Percentiles rank a stretch among this genome's conserved stretches.
These are phyloP conservation scores for Circinella umbellata DNA, from an alignment of 371 early-diverging fungal genomes.

Conservation along the genomic window DNA sequence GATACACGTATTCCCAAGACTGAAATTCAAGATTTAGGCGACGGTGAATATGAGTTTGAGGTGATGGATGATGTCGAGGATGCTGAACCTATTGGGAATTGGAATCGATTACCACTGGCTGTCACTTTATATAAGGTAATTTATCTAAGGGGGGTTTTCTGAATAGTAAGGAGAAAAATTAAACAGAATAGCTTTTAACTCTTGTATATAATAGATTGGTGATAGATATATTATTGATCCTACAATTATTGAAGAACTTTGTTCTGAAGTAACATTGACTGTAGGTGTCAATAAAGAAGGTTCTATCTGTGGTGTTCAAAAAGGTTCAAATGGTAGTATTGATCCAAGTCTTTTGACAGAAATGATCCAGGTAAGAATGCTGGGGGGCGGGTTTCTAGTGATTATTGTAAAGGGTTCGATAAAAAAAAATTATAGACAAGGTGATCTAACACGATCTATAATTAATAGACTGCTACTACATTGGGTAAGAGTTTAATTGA, in stretches of 20 bases:
- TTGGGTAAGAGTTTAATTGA: conserved; percentile 63
- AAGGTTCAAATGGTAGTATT: conserved; percentile 75
- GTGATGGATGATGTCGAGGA: conserved; percentile 87
- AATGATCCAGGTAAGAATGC: conserved; percentile 68
- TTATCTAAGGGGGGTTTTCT: too few species aligned
- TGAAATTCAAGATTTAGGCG: conserved; percentile 69
- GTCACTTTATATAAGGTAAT: conserved; percentile 84
- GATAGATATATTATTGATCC: conserved; percentile 86
- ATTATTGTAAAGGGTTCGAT: not conserved
- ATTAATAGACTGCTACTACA: conserved; percentile 57
- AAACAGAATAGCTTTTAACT: not conserved
- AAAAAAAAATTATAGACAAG: not conserved
- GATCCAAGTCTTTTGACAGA: conserved; percentile 79
- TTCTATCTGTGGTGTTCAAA: conserved; percentile 84
- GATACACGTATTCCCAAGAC: conserved; percentile 88
- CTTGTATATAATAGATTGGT: conserved; percentile 64
- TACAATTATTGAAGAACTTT: conserved; percentile 84
- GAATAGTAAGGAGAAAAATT: too few species aligned
- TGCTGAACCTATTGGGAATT: conserved; percentile 76
- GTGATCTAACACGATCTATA: not conserved
- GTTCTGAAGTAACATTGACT: conserved; percentile 77
- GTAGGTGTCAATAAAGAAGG: conserved; percentile 84
- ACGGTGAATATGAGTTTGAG: conserved; percentile 87
- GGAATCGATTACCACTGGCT: conserved; percentile 77
- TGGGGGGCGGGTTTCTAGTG: not conserved